Evolutionary conservation across 345 rosid species (phyloP), one percentile per base, ranked within the genome.

Genomic region (Brassica juncea): DNA sequence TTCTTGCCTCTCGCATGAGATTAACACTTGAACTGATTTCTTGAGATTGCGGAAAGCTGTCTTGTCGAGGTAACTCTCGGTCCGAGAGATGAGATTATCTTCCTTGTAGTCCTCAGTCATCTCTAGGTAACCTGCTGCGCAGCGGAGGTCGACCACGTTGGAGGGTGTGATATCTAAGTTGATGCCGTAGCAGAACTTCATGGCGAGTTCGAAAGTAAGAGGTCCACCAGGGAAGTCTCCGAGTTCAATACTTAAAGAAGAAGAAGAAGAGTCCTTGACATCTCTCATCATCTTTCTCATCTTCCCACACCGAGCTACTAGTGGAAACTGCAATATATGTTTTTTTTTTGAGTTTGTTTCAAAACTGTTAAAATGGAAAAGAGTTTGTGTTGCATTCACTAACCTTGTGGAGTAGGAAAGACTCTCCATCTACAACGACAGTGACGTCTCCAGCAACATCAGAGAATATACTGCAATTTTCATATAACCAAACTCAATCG

Each of bases 371-470:
- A 30, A 30, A 71, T 28, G 0, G 16, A 25, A 28, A 0, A 32
- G 30, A 30, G 69, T 35, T 55, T 11, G 63, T 66, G 30, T 39
- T 71, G 35, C 61, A 27, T 47, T 74, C 16, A 61, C 66, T 61
- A 84, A 92, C 98, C 91, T 92, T 94, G 78, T 94, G 98, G 15
- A 94, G 89, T 47, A 94, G 88, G 80, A 94, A 94, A 32, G 97
- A 84, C 52, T 92, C 97, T 19, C 90, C 96, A 31, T 85, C 90
- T 2, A 92, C 93, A 57, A 87, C 78, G 71, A 92, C 83, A 3
- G 93, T 92, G 76, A 94, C 81, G 84, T 92, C 98, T 72, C 94
- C 94, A 0, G 97, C 97, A 60, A 94, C 94, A 67, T 90, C 98
- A 2, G 98, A 89, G 83, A 92, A 92, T 35, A 94, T 90, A 14